Base-by-base conservation (phyloP, 768 basidiomycete species). In the Hygrocybe coccinea region DNA sequence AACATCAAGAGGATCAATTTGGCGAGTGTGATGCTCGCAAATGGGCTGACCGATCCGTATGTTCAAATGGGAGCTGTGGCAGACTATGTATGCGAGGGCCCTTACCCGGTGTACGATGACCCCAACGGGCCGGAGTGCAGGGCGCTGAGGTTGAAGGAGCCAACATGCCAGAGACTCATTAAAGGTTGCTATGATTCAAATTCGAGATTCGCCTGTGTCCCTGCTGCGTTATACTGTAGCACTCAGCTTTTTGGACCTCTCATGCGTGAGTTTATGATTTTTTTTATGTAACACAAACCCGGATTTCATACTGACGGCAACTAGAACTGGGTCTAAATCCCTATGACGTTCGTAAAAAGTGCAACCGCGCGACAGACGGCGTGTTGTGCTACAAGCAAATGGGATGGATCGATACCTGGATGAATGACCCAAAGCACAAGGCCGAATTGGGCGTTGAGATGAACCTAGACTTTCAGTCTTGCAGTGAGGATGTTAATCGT, bases 371-470 rank as follows among this genome's bases (percentile, higher is more conserved):
- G 25, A 80, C 79, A 62, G 87, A 94, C 57, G 87, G 86, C 2
- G 74, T 79, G 2, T 74, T 90, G 2, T 92, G 91, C 74, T 92
- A 91, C 68, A 75, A 68, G 56, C 78, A 95, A 72, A 85, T 97
- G 80, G 63, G 69, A 15, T 97, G 90, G 89, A 84, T 97, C 65
- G 95, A 97, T 62, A 80, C 76, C 1, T 97, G 86, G 80, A 76
- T 97, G 79, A 97, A 97, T 67, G 72, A 81, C 50, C 79, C 85
- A 4, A 78, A 79, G 55, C 75, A 85, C 68, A 95, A 95, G 75
- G 79, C 78, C n/a, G 81, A 83, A 7, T 79, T 95, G 25, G 92
- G 93, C 46, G 91, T 82, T 14, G 76, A 84, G 60, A 78, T 81
- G 1, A 68, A 76, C 2, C 68, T 71, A 48, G 73, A 75, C 0